Base-by-base conservation (phyloP, 164 flowering plant species). In the Magnolia kwangsiensis region DNA sequence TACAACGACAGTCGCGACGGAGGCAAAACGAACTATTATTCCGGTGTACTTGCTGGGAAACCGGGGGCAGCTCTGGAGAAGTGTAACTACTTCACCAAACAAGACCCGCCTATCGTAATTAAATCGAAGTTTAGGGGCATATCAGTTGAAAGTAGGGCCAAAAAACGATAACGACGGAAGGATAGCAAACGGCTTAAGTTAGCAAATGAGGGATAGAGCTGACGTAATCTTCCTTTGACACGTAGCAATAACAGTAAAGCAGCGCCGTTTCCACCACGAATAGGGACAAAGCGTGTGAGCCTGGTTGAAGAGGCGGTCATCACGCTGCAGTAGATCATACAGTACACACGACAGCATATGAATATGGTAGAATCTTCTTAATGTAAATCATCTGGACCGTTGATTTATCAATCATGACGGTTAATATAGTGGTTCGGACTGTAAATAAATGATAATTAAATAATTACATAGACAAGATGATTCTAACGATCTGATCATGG, bases 191-290 rank as follows among this genome's bases (percentile, higher is more conserved):
- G 61, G 61, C 61, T 55, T 16, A 55, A 55, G 61, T 55, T 55
- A 55, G 61, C 61, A 55, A 55, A 55, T 55, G 61, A 11, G 20
- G 55, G 51, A 27, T 10, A 59, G 2, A 29, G 31, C 31, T 58
- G 78, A 76, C 78, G 71, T 79, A 67, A 21, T 74, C 61, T 4
- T 23, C 73, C n/a, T 9, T 67, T 31, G 76, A 74, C 80, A 78
- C 81, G 81, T 82, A 10, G 75, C 77, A 51, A 69, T 8, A 50
- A 70, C 10, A 0, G 18, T 20, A 20, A 67, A n/a, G 67, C 19
- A 4, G 7, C 24, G 67, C 67, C 67, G 61, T 55, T 55, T 55
- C 61, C 11, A 16, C 16, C 13, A 13, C 61, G 61, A 55, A 55
- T 55, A 11, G 61, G 61, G 61, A 55, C 61, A 55, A 55, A 55